Base-by-base conservation (phyloP, 2,329 filamentous ascomycete genomes). In the Xylaria sp. region DNA sequence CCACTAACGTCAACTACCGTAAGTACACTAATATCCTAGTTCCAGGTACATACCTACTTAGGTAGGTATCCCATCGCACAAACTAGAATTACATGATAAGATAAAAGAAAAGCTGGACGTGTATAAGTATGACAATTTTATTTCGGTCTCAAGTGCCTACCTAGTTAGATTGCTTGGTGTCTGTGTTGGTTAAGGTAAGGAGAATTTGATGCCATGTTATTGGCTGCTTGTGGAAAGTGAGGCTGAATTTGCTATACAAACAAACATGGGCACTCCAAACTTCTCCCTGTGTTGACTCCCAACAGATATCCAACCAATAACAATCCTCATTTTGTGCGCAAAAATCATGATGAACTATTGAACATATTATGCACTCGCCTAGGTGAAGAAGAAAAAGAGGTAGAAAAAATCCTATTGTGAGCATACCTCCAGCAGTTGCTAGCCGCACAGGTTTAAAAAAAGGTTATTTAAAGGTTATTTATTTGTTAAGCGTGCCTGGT, bases 211-310 rank as follows among this genome's bases (percentile, higher is more conserved):
- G 27, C 6, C 44, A 48, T 54, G 53, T 66, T 13, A 69, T 69
- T 66, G 63, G 66, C 21, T 35, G 58, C 35, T 51, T 16, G 10
- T 18, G 35, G 27, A 54, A 59, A 63, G 63, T 63, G 59, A 69
- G 63, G 66, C 66, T 69, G 58, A 60, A 50, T 53, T 35, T 18
- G 47, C 35, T 57, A 13, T 37, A 16, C 63, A 65, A 37, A 16
- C 63, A 65, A 37, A 44, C 21, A 44, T 37, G 25, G 16, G 25
- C 40, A 50, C 42, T n/a, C 21, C 53, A 21, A 40, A 37, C 32
- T 25, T 37, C 53, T 55, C 13, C 21, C 54, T 54, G 27, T 10
- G 18, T 35, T 35, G 48, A 55, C 35, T 40, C 2, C 16, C 21
- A 27, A 37, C 13, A 18, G 40, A 23, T 23, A 25, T 42, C 12